Conservation (phyloP, 2,329 filamentous ascomycete species). For the Penicillium sp. region DNA sequence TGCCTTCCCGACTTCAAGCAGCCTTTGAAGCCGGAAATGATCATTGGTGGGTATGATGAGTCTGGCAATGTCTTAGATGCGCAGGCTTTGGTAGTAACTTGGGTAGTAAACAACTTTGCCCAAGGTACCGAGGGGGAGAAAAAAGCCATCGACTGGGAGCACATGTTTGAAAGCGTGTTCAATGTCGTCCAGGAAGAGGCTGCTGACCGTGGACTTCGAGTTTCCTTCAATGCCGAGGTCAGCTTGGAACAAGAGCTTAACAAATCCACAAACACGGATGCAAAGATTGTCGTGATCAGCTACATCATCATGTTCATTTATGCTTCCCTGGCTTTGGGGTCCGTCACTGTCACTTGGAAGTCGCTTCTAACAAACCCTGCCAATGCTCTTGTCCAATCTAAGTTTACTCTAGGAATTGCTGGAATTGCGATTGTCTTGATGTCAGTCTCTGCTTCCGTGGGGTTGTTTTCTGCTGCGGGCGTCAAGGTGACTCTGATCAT, state of each 20-base stretch:
- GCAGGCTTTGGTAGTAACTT: slow-evolving; percentile 81
- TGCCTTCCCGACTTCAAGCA: slow-evolving; percentile 89
- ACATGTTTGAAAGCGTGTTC: slow-evolving; percentile 70
- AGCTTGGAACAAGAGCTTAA: slow-evolving; percentile 94
- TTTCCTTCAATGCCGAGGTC: slow-evolving; percentile 94
- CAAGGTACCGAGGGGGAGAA: slow-evolving; percentile 70
- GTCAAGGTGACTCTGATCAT: slow-evolving; percentile 97
- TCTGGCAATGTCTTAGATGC: slow-evolving; percentile 67
- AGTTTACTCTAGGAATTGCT: slow-evolving; percentile 91
- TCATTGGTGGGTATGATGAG: slow-evolving; percentile 77
- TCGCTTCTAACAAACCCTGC: slow-evolving; percentile 80
- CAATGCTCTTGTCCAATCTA: slow-evolving; percentile 86
- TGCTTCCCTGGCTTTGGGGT: slow-evolving; percentile 87
- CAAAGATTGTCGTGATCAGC: slow-evolving; percentile 93
- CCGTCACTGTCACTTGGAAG: slow-evolving; percentile 74
- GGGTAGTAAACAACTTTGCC: slow-evolving; percentile 85
- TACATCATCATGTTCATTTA: slow-evolving; percentile 99
- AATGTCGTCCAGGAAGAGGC: slow-evolving; percentile 81
- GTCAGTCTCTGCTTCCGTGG: slow-evolving; percentile 94
- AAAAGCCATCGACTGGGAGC: slow-evolving; percentile 86
- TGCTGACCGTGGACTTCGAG: slow-evolving; percentile 69
- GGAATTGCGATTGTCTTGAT: slow-evolving; percentile 95
- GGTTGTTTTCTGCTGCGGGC: slow-evolving; percentile 86
- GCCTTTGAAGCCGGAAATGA: slow-evolving; percentile 78
- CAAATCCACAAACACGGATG: slow-evolving; percentile 97